These are phyloP conservation scores for Backusella tuberculispora DNA, from an alignment of 192 early-diverging fungal species.

Conservation along the genomic window DNA sequence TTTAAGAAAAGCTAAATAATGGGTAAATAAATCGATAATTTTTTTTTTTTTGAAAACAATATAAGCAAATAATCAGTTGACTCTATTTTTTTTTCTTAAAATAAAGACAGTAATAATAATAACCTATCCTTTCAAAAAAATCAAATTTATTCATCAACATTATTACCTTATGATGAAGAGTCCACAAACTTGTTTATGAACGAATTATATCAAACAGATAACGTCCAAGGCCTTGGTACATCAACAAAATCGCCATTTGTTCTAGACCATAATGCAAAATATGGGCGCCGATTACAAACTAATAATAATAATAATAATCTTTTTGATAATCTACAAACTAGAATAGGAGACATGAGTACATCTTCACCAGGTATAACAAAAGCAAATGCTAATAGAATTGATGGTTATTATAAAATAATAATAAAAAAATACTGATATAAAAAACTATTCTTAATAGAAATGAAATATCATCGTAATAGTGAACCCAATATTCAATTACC, in stretches of 20 bases:
- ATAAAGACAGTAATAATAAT: not conserved
- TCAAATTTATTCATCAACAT: not conserved
- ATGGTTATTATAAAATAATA: not conserved
- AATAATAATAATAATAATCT: not conserved
- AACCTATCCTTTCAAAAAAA: not conserved
- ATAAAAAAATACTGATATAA: not conserved
- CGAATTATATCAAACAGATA: not conserved
- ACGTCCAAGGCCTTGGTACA: not conserved
- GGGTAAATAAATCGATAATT: not conserved
- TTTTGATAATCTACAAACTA: not conserved
- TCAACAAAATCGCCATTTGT: not conserved
- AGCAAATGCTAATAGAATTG: too few species aligned
- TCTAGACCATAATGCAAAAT: constrained; percentile 9
- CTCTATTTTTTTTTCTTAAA: not conserved
- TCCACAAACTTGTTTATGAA: not conserved
- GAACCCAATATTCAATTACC: not conserved
- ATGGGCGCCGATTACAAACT: not conserved
- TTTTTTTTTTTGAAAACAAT: not conserved
- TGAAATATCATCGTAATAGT: not conserved
- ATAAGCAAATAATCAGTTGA: too few species aligned
- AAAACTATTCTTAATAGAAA: not conserved
- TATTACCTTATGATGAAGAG: not conserved
- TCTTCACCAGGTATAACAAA: not conserved
- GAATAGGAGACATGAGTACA: not conserved
- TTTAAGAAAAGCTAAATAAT: not conserved